phyloP scores from a whole-genome alignment of 495 filamentous ascomycete species.

The Parmelia sp. region DNA sequence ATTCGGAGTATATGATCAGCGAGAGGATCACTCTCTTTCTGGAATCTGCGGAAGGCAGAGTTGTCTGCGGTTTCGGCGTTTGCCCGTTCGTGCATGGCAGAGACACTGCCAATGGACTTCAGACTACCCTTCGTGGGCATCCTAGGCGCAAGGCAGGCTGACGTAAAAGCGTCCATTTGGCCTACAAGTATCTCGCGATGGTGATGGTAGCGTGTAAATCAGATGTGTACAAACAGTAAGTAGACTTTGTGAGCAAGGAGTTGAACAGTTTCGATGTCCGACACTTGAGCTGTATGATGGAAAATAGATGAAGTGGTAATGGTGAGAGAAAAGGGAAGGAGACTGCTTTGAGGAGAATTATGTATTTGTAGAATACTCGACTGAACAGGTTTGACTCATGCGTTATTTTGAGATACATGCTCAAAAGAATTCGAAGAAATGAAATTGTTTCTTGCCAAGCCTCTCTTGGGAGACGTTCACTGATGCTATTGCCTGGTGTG shows the following conservation, averaged over 20 bases:
- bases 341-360: neutral
- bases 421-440: neutral
- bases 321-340: neutral
- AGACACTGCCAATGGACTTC: slow-evolving; percentile 18
- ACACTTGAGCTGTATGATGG: neutral
- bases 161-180: neutral
- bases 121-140: slow-evolving; percentile 13
- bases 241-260: neutral
- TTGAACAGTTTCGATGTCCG: neutral
- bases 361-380: neutral
- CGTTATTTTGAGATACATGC: neutral
- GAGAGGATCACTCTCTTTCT: neutral
- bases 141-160: slow-evolving; percentile 9
- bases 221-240: neutral
- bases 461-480: neutral
- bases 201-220: neutral
- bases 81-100: slow-evolving; percentile 10
- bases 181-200: neutral
- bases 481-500: neutral
- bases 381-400: neutral
- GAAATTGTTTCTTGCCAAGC: neutral
- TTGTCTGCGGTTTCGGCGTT: slow-evolving; percentile 1
- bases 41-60: neutral
- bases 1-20: neutral
- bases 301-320: neutral